phyloP scores from a whole-genome alignment of 306 rosid genomes.

The Sicyos baderoa region DNA sequence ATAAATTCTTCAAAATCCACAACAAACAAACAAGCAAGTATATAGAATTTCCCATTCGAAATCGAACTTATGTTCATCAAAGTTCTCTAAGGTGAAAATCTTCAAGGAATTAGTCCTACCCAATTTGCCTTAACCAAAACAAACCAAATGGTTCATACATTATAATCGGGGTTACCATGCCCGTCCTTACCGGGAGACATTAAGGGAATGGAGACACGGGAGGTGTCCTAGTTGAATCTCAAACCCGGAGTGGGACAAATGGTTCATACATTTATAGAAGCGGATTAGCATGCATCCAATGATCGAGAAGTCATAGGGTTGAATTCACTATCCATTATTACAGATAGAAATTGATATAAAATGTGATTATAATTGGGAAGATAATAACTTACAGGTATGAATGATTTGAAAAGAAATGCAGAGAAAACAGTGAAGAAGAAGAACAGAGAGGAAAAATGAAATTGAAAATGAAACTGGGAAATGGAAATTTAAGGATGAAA shows the following conservation, averaged over 20 bases:
- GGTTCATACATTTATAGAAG: background rate
- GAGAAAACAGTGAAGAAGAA: no score
- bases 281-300: no score
- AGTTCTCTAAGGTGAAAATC: background rate
- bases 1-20: background rate
- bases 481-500: constrained; percentile 10
- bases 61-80: background rate
- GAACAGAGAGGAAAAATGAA: background rate
- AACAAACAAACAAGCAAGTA: no score
- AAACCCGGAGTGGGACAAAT: no score
- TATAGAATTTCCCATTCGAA: no score
- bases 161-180: no score
- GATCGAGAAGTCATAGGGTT: no score
- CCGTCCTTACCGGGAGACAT: no score
- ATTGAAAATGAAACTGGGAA: background rate
- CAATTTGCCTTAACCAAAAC: no score
- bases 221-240: no score
- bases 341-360: background rate
- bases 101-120: background rate
- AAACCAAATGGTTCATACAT: background rate
- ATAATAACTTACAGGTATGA: background rate
- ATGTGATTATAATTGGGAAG: background rate
- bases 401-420: background rate
- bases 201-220: no score
- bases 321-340: no score